phyloP scores from a whole-genome alignment of 176 grass and related monocot species.

The Aechmea fasciata region DNA sequence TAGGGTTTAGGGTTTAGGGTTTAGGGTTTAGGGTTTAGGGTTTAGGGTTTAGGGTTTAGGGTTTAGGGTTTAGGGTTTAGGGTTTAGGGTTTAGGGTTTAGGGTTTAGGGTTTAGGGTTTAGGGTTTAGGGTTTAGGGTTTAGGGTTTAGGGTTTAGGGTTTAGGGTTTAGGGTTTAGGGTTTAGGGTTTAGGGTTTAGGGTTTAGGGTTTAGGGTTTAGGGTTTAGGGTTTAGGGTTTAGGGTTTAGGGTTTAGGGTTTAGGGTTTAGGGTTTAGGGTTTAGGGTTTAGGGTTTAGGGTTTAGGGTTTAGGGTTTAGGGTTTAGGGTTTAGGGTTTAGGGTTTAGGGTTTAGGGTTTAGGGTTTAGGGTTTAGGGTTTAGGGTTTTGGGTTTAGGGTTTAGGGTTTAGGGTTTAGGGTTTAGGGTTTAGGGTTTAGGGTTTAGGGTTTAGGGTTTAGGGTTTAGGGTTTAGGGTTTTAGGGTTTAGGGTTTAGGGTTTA shows the following conservation, averaged over 20 bases:
- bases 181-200: conserved; percentile 17
- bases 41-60: conserved; percentile 15
- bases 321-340: conserved; percentile 14
- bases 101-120: conserved; percentile 9
- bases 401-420: conserved; percentile 12
- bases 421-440: conserved; percentile 15
- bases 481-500: background rate
- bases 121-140: conserved; percentile 18
- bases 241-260: conserved; percentile 8
- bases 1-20: conserved; percentile 17
- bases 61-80: conserved; percentile 11
- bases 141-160: conserved; percentile 13
- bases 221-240: conserved; percentile 3
- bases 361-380: conserved; percentile 15
- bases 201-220: conserved; percentile 16
- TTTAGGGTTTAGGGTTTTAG: conserved; percentile 9
- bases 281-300: conserved; percentile 7
- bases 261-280: conserved; percentile 7
- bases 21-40: conserved; percentile 17
- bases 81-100: conserved; percentile 9
- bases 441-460: conserved; percentile 15
- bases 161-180: conserved; percentile 17
- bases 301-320: conserved; percentile 18
- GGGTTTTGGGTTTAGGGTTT: conserved; percentile 9
- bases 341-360: conserved; percentile 8